Conservation (phyloP, 1,284 basidiomycete species). For the Ceratobasidium sp. region DNA sequence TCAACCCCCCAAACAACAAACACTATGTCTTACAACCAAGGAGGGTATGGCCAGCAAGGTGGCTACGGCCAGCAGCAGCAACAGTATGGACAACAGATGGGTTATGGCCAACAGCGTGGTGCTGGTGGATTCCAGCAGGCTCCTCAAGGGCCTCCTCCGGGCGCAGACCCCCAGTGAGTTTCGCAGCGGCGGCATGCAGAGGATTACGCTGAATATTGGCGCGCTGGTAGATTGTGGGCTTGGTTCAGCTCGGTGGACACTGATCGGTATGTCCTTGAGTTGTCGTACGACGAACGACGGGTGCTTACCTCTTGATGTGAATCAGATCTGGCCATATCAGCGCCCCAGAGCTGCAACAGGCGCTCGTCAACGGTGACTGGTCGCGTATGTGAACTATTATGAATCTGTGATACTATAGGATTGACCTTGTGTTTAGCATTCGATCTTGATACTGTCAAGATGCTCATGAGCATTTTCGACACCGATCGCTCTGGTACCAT, state of each 20-base stretch:
- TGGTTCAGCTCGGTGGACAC: constrained; percentile 46
- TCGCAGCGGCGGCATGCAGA: constrained; percentile 5
- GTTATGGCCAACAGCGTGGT: constrained; percentile 23
- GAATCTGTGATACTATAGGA: background rate
- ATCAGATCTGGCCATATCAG: constrained; percentile 47
- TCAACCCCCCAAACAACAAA: constrained; percentile 2
- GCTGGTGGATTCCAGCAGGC: constrained; percentile 34
- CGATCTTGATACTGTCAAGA: constrained; percentile 51
- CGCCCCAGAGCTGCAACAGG: constrained; percentile 50
- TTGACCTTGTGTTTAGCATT: constrained; percentile 44
- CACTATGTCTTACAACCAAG: constrained; percentile 42
- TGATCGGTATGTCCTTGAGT: constrained; percentile 38
- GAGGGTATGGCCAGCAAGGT: constrained; percentile 7
- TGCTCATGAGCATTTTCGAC: constrained; percentile 54
- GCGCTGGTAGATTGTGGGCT: constrained; percentile 31
- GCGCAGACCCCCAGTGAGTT: constrained; percentile 46
- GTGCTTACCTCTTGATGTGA: background rate
- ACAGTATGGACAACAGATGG: constrained; percentile 11
- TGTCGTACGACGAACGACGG: background rate
- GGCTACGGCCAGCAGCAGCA: constrained; percentile 22
- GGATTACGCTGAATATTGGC: background rate
- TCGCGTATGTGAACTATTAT: constrained; percentile 42
- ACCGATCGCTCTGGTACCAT: constrained; percentile 51
- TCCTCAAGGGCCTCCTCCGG: constrained; percentile 44
- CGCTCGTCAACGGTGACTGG: constrained; percentile 52